These are phyloP conservation scores for Populus trichocarpa DNA, from an alignment of 441 rosid species.

Conservation along the genomic window DNA sequence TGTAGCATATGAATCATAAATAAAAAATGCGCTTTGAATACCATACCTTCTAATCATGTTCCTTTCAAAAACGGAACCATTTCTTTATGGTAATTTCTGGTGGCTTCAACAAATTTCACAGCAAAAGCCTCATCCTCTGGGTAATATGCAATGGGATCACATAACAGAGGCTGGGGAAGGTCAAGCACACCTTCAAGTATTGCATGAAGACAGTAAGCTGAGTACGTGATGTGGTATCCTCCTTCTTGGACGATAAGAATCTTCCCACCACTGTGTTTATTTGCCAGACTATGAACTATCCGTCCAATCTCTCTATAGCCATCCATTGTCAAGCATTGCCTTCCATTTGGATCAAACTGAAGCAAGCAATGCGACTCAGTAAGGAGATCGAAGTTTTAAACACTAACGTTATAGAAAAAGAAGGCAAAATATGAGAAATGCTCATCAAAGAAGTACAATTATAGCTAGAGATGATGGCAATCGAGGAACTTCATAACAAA, in stretches of 20 bases:
- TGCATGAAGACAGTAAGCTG: conserved; percentile 89
- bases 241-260: conserved; percentile 93
- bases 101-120: conserved; percentile 49
- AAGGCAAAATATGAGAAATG: background rate
- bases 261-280: conserved; percentile 50
- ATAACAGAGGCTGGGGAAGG: conserved; percentile 43
- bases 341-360: conserved; percentile 91
- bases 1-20: background rate
- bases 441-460: background rate
- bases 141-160: conserved; percentile 65
- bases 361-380: conserved; percentile 6
- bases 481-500: background rate
- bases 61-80: conserved; percentile 46
- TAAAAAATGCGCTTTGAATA: background rate
- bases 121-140: conserved; percentile 70
- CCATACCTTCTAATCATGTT: conserved; percentile 23
- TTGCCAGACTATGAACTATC: conserved; percentile 43
- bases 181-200: conserved; percentile 76
- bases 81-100: conserved; percentile 42
- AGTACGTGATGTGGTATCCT: conserved; percentile 83
- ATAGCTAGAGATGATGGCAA: background rate
- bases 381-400: background rate
- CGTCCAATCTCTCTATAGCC: conserved; percentile 73
- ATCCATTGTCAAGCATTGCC: conserved; percentile 78
- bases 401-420: background rate